A percentile compares a stretch with the other conserved stretches of the same genome.
Conservation (phyloP, 805 yeast species). For the Sungouiella thailandica region DNA sequence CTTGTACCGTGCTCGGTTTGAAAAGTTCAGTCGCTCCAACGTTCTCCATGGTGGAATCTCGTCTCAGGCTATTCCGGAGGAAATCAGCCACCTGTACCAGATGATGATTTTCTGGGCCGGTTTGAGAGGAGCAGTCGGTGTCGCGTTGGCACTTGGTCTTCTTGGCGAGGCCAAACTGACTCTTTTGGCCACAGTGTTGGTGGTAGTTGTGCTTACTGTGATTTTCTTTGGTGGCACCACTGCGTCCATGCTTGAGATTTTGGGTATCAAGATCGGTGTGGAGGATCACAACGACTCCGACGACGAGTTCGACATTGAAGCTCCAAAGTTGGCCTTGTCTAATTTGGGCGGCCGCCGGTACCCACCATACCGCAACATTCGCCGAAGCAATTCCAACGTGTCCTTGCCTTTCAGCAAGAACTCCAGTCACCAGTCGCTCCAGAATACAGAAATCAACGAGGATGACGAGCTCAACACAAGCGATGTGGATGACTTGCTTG, state of each 20-base stretch:
- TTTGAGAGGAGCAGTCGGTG: conserved; percentile 97
- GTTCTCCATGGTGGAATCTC: conserved; percentile 36
- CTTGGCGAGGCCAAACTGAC: conserved; percentile 92
- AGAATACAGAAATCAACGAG: conserved; percentile 18
- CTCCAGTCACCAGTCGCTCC: conserved; percentile 8
- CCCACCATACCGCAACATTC: no score
- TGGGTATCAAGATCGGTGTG: conserved; percentile 87
- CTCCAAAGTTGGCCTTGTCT: conserved; percentile 36
- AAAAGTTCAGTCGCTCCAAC: conserved; percentile 28
- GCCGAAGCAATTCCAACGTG: conserved; percentile 27
- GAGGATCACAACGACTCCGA: conserved; percentile 73
- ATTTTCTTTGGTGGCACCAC: conserved; percentile 98
- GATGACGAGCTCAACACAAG: conserved; percentile 24
- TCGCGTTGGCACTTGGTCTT: conserved; percentile 94
- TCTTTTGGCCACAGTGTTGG: conserved; percentile 87
- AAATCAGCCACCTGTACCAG: conserved; percentile 91
- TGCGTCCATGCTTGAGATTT: conserved; percentile 93
- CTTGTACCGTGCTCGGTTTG: conserved; percentile 57
- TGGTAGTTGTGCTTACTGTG: conserved; percentile 94
- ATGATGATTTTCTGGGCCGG: conserved; percentile 99
- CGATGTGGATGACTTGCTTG: conserved; percentile 36
- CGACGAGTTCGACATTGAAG: conserved; percentile 93
- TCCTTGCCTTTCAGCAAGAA: conserved; percentile 18
- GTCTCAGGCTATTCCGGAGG: conserved; percentile 57
- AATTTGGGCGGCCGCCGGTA: conserved; percentile 22